Conservation (phyloP, 352 stramenopile species). For the Phytophthora pseudosyringae region DNA sequence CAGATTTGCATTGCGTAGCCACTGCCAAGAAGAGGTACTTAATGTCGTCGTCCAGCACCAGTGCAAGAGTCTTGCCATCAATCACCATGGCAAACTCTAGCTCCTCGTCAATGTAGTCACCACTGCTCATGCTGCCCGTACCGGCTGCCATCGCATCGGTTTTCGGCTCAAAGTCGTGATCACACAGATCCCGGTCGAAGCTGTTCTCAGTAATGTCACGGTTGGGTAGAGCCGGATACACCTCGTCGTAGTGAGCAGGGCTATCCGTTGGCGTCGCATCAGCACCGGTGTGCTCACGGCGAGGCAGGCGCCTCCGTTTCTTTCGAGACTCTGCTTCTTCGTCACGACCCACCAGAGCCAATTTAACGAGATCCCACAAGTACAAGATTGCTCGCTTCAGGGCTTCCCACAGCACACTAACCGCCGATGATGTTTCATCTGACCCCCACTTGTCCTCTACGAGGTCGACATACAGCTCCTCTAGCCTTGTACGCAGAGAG, state of each 20-base stretch:
- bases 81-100: conserved; percentile 93
- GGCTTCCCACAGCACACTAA: conserved; percentile 80
- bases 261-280: conserved; percentile 45
- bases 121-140: conserved; percentile 43
- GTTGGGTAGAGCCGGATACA: conserved; percentile 65
- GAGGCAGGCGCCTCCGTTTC: conserved; percentile 62
- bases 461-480: conserved; percentile 88
- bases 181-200: conserved; percentile 63
- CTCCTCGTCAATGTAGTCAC: conserved; percentile 75
- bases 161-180: conserved; percentile 80
- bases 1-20: conserved; percentile 88
- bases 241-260: conserved; percentile 66
- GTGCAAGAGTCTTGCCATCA: conserved; percentile 82
- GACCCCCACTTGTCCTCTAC: conserved; percentile 90
- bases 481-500: conserved; percentile 72
- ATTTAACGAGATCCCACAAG: conserved; percentile 70
- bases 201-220: conserved; percentile 62
- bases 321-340: conserved; percentile 73
- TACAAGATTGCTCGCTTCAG: conserved; percentile 76
- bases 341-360: conserved; percentile 73
- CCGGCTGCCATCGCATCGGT: conserved; percentile 34
- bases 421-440: conserved; percentile 79
- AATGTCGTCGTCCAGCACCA: conserved; percentile 89
- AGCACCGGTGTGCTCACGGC: conserved; percentile 52
- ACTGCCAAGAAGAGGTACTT: conserved; percentile 91